phyloP scores from a whole-genome alignment of 345 rosid genomes.

The Acer campestre region DNA sequence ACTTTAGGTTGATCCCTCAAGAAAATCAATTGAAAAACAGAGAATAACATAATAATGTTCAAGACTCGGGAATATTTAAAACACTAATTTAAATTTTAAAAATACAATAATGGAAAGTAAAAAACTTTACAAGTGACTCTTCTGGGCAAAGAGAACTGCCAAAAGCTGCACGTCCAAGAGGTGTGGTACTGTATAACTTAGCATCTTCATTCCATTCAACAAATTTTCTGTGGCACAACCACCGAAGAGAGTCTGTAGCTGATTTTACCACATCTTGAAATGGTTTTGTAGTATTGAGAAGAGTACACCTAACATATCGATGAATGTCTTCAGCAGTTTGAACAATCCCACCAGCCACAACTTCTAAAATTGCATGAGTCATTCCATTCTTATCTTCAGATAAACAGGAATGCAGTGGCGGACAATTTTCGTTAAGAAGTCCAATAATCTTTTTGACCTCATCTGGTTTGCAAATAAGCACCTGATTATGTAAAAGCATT shows the following conservation, averaged over 20 bases:
- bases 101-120: conserved; percentile 20
- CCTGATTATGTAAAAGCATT: conserved; percentile 45
- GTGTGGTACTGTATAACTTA: conserved; percentile 78
- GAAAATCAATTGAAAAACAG: neutral
- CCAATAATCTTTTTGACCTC: conserved; percentile 81
- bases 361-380: conserved; percentile 99
- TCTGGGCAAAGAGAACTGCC: conserved; percentile 99
- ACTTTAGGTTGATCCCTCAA: neutral
- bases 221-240: conserved; percentile 91
- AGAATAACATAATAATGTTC: conserved; percentile 18
- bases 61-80: neutral
- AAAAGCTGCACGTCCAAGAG: conserved; percentile 97
- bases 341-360: conserved; percentile 97
- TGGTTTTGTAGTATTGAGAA: conserved; percentile 92
- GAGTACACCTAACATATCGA: conserved; percentile 95
- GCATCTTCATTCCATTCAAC: conserved; percentile 96
- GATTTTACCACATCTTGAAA: conserved; percentile 94
- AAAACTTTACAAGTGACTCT: conserved; percentile 80
- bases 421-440: conserved; percentile 83
- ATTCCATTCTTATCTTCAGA: conserved; percentile 98
- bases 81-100: neutral
- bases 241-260: conserved; percentile 96
- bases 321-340: conserved; percentile 90
- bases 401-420: conserved; percentile 89
- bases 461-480: conserved; percentile 82